phyloP scores from a whole-genome alignment of 106 monocot genomes.

The Alisma plantagoaquatica region DNA sequence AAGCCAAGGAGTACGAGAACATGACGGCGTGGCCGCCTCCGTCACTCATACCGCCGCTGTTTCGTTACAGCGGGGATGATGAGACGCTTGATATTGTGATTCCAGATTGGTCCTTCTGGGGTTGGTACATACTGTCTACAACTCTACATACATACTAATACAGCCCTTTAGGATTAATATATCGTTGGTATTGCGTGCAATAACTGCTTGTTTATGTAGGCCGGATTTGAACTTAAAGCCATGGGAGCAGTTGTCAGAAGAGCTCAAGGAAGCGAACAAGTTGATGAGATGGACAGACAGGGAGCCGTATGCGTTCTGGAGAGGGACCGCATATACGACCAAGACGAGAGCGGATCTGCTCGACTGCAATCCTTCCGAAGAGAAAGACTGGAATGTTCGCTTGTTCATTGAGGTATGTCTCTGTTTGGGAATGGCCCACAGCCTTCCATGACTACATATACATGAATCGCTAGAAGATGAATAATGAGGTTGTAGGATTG shows the following conservation, averaged over 20 bases:
- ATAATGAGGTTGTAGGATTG: constrained; percentile 52
- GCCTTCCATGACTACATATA: too few relatives aligned
- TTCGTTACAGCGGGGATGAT: constrained; percentile 15
- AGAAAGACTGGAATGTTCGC: constrained; percentile 25
- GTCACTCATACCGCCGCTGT: constrained; percentile 9
- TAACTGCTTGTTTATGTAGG: constrained; percentile 1
- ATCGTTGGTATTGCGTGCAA: neutral
- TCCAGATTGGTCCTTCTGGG: constrained; percentile 38
- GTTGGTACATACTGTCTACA: constrained; percentile 8
- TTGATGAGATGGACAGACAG: constrained; percentile 8
- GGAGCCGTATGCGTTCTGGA: constrained; percentile 21
- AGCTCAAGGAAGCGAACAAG: constrained; percentile 12
- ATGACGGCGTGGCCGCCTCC: neutral
- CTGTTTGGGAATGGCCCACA: too few relatives aligned
- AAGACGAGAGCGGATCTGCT: constrained; percentile 11
- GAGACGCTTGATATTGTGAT: constrained; percentile 12
- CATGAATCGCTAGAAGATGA: too few relatives aligned
- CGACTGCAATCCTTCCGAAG: constrained; percentile 20
- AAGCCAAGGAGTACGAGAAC: neutral
- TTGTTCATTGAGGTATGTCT: constrained; percentile 17
- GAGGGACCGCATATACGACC: constrained; percentile 19
- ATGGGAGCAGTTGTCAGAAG: constrained; percentile 10
- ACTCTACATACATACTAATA: neutral
- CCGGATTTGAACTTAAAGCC: constrained; percentile 21
- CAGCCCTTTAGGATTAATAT: too few relatives aligned